Conservation (phyloP, 2,329 filamentous ascomycete genomes). For the Microdochium paspali region DNA sequence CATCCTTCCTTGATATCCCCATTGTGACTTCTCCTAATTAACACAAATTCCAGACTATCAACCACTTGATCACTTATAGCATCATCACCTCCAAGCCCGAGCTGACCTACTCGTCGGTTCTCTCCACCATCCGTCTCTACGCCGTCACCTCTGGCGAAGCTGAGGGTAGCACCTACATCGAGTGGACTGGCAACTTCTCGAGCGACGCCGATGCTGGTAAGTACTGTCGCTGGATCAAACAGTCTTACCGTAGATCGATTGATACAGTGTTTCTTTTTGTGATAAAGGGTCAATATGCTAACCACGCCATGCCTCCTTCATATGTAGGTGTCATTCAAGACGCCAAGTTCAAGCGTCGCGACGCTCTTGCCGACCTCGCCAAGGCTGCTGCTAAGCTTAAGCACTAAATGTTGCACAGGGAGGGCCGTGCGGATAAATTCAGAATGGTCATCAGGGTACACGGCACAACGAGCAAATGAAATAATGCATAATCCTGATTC, state of each 20-base stretch:
- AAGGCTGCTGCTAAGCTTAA: conserved; percentile 29
- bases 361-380: conserved; percentile 58
- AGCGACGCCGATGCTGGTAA: conserved; percentile 60
- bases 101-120: conserved; percentile 55
- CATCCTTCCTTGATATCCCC: background rate
- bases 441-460: no score
- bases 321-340: conserved; percentile 58
- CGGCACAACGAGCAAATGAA: no score
- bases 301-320: background rate
- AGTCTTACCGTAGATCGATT: background rate
- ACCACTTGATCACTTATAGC: conserved; percentile 68
- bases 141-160: conserved; percentile 56
- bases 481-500: no score
- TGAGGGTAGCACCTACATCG: conserved; percentile 56
- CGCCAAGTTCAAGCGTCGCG: conserved; percentile 67
- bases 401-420: no score
- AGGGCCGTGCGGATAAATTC: no score
- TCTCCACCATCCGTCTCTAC: conserved; percentile 58
- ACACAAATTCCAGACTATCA: conserved; percentile 41
- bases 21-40: background rate
- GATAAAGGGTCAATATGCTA: background rate
- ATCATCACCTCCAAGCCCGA: conserved; percentile 58
- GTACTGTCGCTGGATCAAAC: conserved; percentile 14
- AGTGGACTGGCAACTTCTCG: conserved; percentile 62
- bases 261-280: background rate